Evolutionary conservation across 176 grass and related monocot genomes (phyloP).

Genomic region (Rhynchospora pubera): DNA sequence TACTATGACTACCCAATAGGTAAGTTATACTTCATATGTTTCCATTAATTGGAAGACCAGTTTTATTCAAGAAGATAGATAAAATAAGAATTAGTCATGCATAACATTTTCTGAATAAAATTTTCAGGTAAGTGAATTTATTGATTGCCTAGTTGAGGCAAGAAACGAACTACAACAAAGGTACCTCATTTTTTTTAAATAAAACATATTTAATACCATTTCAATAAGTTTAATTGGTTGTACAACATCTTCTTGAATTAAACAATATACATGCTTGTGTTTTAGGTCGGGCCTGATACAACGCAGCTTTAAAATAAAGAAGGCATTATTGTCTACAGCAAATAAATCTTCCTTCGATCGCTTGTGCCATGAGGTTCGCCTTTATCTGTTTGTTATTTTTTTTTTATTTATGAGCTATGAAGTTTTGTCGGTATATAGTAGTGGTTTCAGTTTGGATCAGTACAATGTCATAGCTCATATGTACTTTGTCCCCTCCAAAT

Average conservation of each 20-base stretch:
- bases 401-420: neutral
- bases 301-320: constrained; percentile 92
- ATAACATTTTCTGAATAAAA: neutral
- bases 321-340: constrained; percentile 61
- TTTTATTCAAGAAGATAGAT: neutral
- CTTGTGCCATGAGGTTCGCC: constrained; percentile 70
- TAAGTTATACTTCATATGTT: neutral
- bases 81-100: neutral
- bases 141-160: constrained; percentile 66
- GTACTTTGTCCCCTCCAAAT: neutral
- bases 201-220: constrained; percentile 11
- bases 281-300: constrained; percentile 53
- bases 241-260: neutral
- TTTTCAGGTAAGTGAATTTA: constrained; percentile 68
- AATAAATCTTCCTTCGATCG: constrained; percentile 66
- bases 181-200: constrained; percentile 33
- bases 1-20: neutral
- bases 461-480: neutral
- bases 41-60: neutral
- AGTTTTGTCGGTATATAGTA: neutral
- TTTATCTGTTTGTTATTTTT: neutral
- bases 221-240: neutral
- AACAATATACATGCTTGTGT: neutral
- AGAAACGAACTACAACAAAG: constrained; percentile 78
- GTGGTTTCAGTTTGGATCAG: neutral